These are phyloP conservation scores for Lindgomyces ingoldianus DNA, from an alignment of 495 filamentous ascomycete genomes.

Conservation along the genomic window DNA sequence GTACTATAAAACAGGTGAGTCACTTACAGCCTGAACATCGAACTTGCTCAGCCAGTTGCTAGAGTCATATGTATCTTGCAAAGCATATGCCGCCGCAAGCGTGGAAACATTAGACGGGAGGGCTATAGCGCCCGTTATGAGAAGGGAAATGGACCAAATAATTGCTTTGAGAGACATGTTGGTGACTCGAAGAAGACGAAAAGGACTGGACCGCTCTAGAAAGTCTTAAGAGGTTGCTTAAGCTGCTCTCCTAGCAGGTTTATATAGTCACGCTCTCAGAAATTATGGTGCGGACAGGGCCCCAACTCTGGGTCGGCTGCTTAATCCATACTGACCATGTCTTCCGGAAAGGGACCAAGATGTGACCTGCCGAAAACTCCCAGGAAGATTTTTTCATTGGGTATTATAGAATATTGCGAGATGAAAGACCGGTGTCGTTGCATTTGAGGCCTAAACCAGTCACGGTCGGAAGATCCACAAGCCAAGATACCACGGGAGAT, in stretches of 20 bases:
- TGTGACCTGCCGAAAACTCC: neutral
- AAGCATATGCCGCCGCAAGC: constrained; percentile 9
- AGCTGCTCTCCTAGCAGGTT: neutral
- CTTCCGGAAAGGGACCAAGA: neutral
- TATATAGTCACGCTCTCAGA: constrained; percentile 19
- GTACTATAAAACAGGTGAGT: neutral
- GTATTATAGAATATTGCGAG: constrained; percentile 10
- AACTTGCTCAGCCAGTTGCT: constrained; percentile 38
- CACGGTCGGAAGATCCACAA: neutral
- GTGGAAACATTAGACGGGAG: constrained; percentile 22
- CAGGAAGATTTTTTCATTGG: constrained; percentile 1
- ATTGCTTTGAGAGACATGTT: constrained; percentile 24
- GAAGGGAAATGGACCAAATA: constrained; percentile 18
- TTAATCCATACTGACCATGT: neutral
- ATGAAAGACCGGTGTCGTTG: constrained; percentile 14
- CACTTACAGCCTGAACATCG: constrained; percentile 27
- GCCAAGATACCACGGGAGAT: constrained; percentile 22
- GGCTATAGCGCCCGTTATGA: constrained; percentile 17
- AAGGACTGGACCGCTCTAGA: constrained; percentile 2
- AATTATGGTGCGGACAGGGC: neutral
- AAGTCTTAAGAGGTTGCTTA: neutral
- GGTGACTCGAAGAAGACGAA: neutral
- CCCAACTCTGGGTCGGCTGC: constrained; percentile 7
- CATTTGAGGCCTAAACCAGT: constrained; percentile 19
- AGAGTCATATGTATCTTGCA: constrained; percentile 33